These are phyloP conservation scores for Colletotrichum gigasporum DNA, from an alignment of 2,329 filamentous ascomycete genomes.

Conservation along the genomic window DNA sequence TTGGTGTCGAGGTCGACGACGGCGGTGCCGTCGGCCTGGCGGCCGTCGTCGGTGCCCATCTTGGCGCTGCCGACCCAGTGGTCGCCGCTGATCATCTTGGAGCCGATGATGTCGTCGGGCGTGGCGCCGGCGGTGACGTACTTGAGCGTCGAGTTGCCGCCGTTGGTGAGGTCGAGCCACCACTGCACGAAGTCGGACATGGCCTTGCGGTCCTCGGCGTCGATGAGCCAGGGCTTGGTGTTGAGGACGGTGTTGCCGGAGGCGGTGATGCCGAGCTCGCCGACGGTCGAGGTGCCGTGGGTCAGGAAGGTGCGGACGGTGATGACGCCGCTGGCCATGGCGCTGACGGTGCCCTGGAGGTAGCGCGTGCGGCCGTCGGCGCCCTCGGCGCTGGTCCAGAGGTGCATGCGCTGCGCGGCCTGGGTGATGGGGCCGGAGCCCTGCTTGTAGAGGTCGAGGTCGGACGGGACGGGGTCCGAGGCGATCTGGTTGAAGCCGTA, in stretches of 20 bases:
- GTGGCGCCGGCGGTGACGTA: slow-evolving; percentile 26
- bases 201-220: slow-evolving; percentile 34
- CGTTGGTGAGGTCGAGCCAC: slow-evolving; percentile 28
- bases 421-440: slow-evolving; percentile 37
- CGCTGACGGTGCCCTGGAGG: slow-evolving; percentile 36
- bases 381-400: slow-evolving; percentile 36
- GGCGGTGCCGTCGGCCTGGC: slow-evolving; percentile 50
- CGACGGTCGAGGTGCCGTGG: slow-evolving; percentile 36
- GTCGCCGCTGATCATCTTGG: slow-evolving; percentile 26
- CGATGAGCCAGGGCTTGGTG: slow-evolving; percentile 35
- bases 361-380: slow-evolving; percentile 36
- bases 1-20: slow-evolving; percentile 67
- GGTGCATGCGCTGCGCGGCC: slow-evolving; percentile 35
- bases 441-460: slow-evolving; percentile 34
- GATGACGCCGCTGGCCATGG: slow-evolving; percentile 29
- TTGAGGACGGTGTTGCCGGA: slow-evolving; percentile 36
- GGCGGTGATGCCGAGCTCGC: slow-evolving; percentile 35
- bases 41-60: slow-evolving; percentile 57
- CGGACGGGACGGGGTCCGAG: slow-evolving; percentile 19
- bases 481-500: slow-evolving; percentile 31
- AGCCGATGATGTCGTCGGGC: slow-evolving; percentile 19
- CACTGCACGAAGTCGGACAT: slow-evolving; percentile 27
- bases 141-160: slow-evolving; percentile 23
- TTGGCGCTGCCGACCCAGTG: slow-evolving; percentile 32
- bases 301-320: slow-evolving; percentile 36